These are phyloP conservation scores for Aspergillus luchuensis DNA, from an alignment of 2,329 filamentous ascomycete genomes.

Conservation along the genomic window DNA sequence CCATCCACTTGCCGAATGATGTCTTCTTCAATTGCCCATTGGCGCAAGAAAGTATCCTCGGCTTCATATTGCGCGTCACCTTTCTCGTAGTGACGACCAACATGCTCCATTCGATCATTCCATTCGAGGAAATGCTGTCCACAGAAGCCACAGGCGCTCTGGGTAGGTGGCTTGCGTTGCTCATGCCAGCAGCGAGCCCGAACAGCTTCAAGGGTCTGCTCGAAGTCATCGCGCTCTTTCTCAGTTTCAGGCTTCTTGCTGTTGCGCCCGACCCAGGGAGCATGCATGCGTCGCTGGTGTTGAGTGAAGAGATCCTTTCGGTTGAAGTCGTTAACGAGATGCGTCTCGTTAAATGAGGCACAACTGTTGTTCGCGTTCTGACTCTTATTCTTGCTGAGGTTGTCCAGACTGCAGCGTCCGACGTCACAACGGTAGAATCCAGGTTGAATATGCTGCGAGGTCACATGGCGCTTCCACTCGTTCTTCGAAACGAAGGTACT, in stretches of 20 bases:
- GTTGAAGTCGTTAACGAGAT: slow-evolving; percentile 71
- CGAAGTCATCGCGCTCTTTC: slow-evolving; percentile 42
- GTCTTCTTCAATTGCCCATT: slow-evolving; percentile 44
- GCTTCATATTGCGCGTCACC: slow-evolving; percentile 33
- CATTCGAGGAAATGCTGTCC: slow-evolving; percentile 66
- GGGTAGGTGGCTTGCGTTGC: slow-evolving; percentile 63
- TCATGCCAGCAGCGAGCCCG: slow-evolving; percentile 61
- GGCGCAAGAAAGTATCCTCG: slow-evolving; percentile 44
- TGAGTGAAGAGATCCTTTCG: slow-evolving; percentile 91
- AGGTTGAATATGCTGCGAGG: slow-evolving; percentile 75
- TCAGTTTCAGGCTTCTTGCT: slow-evolving; percentile 23
- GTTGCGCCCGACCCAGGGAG: slow-evolving; percentile 57
- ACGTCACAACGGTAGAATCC: slow-evolving; percentile 75
- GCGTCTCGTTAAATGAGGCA: slow-evolving; percentile 23
- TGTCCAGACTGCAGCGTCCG: slow-evolving; percentile 52
- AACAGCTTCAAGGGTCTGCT: slow-evolving; percentile 58
- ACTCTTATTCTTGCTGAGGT: slow-evolving; percentile 13
- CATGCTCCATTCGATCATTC: slow-evolving; percentile 85
- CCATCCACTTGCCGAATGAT: slow-evolving; percentile 28
- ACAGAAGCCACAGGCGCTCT: slow-evolving; percentile 67
- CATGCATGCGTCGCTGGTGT: slow-evolving; percentile 84
- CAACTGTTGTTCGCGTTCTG: slow-evolving; percentile 11
- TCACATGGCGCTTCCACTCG: slow-evolving; percentile 91
- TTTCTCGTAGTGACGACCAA: slow-evolving; percentile 78
- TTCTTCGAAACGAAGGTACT: slow-evolving; percentile 80